Base-by-base conservation (phyloP, 2,329 filamentous ascomycete species). In the Aspergillus tanneri region DNA sequence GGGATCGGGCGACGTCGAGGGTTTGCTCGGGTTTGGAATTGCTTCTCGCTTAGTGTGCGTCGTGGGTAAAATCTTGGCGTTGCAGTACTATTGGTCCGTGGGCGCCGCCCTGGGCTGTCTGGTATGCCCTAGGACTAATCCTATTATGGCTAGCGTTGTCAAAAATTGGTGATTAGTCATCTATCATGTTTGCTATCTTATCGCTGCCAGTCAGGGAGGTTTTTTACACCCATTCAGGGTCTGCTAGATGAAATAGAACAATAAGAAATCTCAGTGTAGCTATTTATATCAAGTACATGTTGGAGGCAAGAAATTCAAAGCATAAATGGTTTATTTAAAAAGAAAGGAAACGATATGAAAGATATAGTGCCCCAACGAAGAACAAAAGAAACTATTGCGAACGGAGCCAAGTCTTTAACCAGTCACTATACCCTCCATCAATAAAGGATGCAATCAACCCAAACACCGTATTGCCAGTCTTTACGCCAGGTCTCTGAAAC, bases 21-120 rank as follows among this genome's bases (percentile, higher is more conserved):
- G 50, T 55, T 57, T 52, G 52, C 45, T 52, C 47, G 37, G 42
- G 41, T 47, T 56, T 63, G 55, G 57, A 65, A 65, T 67, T 65
- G 60, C 62, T 65, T 68, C 68, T 73, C 70, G 70, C 69, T 73
- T 73, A 72, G 70, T 72, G 70, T 65, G 64, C 63, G 63, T 61
- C 58, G 61, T 64, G 62, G 57, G 65, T 58, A 65, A 72, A 71
- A 69, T 72, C 70, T 72, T 72, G 70, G 69, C 69, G 56, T 44
- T 44, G 39, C 3, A 2, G 5, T 42, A 10, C 45, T 34, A 68
- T 67, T 67, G 63, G 64, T 46, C 40, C n/a, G n/a, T n/a, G n/a
- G n/a, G n/a, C n/a, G 50, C 23, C 35, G 35, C 32, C 45, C 16
- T 36, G 42, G 47, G 50, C 43, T 43, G 18, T 3, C 34, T 47